Percentiles rank a stretch among this genome's conserved stretches.
Evolutionary conservation across 495 filamentous ascomycete genomes (phyloP).

Genomic region (Massariosphaeria phaeospora): DNA sequence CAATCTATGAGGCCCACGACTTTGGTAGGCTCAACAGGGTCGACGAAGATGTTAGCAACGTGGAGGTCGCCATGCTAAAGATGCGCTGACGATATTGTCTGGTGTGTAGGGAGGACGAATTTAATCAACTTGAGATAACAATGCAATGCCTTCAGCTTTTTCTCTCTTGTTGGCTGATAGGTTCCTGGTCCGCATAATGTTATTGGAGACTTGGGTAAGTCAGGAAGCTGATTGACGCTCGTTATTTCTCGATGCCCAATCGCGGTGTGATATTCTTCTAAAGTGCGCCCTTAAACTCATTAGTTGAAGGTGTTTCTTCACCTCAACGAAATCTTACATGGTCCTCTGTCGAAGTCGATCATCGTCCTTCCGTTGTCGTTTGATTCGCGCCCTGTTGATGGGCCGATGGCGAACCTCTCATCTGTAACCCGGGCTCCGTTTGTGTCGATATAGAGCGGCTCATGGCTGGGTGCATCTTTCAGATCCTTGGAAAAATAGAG

Average conservation of each 20-base stretch:
- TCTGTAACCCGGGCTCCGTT: constrained; percentile 5
- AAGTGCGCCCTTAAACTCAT: constrained; percentile 13
- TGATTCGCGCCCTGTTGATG: constrained; percentile 18
- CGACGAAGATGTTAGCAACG: constrained; percentile 26
- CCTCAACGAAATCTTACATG: constrained; percentile 25
- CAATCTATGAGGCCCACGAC: constrained; percentile 23
- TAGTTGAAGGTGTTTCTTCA: constrained; percentile 5
- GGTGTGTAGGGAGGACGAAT: constrained; percentile 8
- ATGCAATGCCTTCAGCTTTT: constrained; percentile 12
- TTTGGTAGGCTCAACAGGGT: constrained; percentile 20
- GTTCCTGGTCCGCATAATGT: constrained; percentile 15
- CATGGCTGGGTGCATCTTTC: background rate
- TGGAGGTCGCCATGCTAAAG: constrained; percentile 29
- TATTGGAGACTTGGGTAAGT: constrained; percentile 20
- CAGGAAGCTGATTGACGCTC: constrained; percentile 5
- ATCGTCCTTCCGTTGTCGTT: constrained; percentile 18
- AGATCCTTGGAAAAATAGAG: constrained; percentile 25
- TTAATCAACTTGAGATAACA: constrained; percentile 14
- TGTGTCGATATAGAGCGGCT: constrained; percentile 10
- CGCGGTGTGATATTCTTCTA: constrained; percentile 13
- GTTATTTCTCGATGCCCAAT: constrained; percentile 21
- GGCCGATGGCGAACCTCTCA: constrained; percentile 20
- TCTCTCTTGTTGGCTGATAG: constrained; percentile 7
- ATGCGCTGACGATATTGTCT: constrained; percentile 2
- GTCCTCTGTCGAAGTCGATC: constrained; percentile 18